These are phyloP conservation scores for Basidiobolus meristosporus DNA, from an alignment of 371 early-diverging fungal species.

Conservation along the genomic window DNA sequence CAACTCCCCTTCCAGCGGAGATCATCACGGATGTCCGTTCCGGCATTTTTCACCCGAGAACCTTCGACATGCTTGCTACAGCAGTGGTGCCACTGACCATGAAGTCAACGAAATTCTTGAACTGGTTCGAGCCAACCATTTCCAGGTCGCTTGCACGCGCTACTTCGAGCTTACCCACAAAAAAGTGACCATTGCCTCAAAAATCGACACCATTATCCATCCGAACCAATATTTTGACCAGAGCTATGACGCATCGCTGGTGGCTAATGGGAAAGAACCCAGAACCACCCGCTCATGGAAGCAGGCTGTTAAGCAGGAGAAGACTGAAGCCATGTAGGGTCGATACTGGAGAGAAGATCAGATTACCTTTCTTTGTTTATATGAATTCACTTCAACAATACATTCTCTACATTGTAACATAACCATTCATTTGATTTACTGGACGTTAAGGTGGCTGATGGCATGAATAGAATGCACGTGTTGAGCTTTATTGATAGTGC, in stretches of 20 bases:
- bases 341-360: too few species aligned
- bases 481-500: too few species aligned
- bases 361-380: too few species aligned
- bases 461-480: too few species aligned
- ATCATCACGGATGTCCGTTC: conserved; percentile 91
- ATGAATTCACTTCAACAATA: too few species aligned
- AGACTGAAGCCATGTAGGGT: too few species aligned
- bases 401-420: too few species aligned
- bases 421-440: too few species aligned
- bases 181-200: conserved; percentile 11
- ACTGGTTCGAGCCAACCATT: conserved; percentile 57
- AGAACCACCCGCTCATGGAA: too few species aligned
- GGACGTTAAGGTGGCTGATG: too few species aligned
- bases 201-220: conserved; percentile 58
- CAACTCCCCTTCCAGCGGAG: conserved; percentile 58
- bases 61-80: conserved; percentile 27
- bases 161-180: conserved; percentile 52
- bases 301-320: too few species aligned
- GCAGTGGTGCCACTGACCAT: conserved; percentile 20
- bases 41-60: conserved; percentile 46
- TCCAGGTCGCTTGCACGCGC: conserved; percentile 84
- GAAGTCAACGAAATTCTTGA: conserved; percentile 41
- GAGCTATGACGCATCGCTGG: conserved; percentile 22
- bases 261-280: background rate
- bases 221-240: conserved; percentile 87